Conservation (phyloP, 176 grass and related monocot genomes). For the Phragmites australis region DNA sequence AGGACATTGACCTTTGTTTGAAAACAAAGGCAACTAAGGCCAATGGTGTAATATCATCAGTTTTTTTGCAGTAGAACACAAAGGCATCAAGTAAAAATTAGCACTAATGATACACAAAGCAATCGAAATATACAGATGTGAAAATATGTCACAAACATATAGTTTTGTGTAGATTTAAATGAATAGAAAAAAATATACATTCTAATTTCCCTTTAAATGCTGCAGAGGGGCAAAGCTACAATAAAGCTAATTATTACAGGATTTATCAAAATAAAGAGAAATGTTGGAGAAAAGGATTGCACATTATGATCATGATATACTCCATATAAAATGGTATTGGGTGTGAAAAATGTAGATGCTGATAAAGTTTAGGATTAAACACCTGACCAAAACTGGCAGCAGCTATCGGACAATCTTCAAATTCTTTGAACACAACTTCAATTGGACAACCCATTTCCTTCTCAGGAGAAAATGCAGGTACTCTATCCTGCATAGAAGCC, state of each 20-base stretch:
- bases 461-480: constrained; percentile 95
- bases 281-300: background rate
- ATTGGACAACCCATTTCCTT: constrained; percentile 78
- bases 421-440: constrained; percentile 86
- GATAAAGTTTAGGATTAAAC: constrained; percentile 40
- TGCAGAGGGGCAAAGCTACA: background rate
- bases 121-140: background rate
- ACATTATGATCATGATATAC: constrained; percentile 7
- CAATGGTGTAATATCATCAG: constrained; percentile 16
- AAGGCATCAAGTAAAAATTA: background rate
- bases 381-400: constrained; percentile 99
- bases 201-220: background rate
- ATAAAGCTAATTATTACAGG: background rate
- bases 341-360: constrained; percentile 8
- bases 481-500: constrained; percentile 69
- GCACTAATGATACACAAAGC: constrained; percentile 8
- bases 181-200: background rate
- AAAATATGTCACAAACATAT: background rate
- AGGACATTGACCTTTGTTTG: background rate
- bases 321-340: background rate
- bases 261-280: background rate
- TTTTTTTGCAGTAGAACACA: constrained; percentile 15
- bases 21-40: background rate
- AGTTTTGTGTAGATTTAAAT: constrained; percentile 2
- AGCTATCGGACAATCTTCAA: constrained; percentile 87